Evolutionary conservation across 2,329 filamentous ascomycete species (phyloP), one percentile per base, ranked within the genome.

Genomic region (Xylaria sp.): DNA sequence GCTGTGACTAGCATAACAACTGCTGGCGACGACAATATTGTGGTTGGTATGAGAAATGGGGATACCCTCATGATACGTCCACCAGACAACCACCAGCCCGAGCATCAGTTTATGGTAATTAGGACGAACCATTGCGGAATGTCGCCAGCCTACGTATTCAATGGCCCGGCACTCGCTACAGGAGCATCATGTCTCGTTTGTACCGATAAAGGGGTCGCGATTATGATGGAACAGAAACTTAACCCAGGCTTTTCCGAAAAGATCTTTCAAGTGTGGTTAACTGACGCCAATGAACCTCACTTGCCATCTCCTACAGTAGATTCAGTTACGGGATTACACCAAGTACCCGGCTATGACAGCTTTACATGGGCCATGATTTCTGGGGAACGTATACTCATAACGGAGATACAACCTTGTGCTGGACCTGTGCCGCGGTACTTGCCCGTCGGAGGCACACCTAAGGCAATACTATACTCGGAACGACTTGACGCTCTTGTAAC

Each of bases 401-500:
- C 84, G 4, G 82, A 86, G 47, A 71, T 89, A 46, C 79, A 83
- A 60, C 54, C 58, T 25, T 55, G 56, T 40, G 67, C 72, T 7
- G 68, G 75, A 21, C 75, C 75, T 11, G 75, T 76, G 21, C 72
- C 71, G 21, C 70, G 74, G 6, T 69, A 71, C 52, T 64, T 76
- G 11, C 65, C 66, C 2, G 57, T 72, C 11, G 37, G 57, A 1
- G 82, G 82, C 8, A 82, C 81, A 1, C 84, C 84, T 2, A 76
- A 75, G 12, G 81, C 83, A 43, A 68, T 89, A 1, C 73, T 89
- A 3, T 87, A 85, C 69, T 88, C 84, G 1, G 77, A 80, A 37
- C 74, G 75, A 7, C 79, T 87, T 50, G 78, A 83, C 40, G 85
- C 79, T 64, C 78, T 85, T 28, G 73, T 89, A 40, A 83, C 86